Evolutionary conservation across 768 basidiomycete species (phyloP).

Genomic region (Trametes gibbosa): DNA sequence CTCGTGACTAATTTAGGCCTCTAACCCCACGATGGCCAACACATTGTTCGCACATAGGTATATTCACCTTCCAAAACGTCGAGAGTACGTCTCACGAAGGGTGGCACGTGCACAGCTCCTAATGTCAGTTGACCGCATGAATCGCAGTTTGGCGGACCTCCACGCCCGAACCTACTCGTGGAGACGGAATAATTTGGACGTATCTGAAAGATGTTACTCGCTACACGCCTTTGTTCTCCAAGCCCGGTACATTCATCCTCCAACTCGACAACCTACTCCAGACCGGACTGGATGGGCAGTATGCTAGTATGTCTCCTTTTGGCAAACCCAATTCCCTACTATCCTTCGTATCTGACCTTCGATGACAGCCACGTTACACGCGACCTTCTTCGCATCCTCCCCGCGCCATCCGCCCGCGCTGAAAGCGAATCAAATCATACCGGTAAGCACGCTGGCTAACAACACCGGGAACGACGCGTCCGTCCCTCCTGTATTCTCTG

Average conservation of each 20-base stretch:
- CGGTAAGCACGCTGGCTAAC: conserved; percentile 63
- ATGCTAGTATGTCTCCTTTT: conserved; percentile 48
- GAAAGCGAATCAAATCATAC: conserved; percentile 63
- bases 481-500: conserved; percentile 72
- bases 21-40: too few species aligned
- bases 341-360: neutral
- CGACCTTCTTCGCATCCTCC: conserved; percentile 70
- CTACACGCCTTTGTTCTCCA: conserved; percentile 67
- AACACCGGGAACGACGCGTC: conserved; percentile 69
- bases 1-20: too few species aligned
- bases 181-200: conserved; percentile 77
- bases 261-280: conserved; percentile 70
- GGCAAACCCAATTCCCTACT: conserved; percentile 11
- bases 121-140: neutral
- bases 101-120: neutral
- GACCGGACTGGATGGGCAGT: conserved; percentile 58
- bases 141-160: conserved; percentile 72
- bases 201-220: conserved; percentile 73
- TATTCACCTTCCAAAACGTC: conserved; percentile 74
- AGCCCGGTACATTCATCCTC: conserved; percentile 66
- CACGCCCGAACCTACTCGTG: conserved; percentile 68
- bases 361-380: conserved; percentile 57
- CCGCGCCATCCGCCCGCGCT: conserved; percentile 52
- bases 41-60: conserved; percentile 31
- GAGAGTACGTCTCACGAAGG: conserved; percentile 51